A percentile compares a stretch with the other conserved stretches of the same genome.
Evolutionary conservation across 805 yeast species (phyloP).

Genomic region (Jamesozyma piceae): DNA sequence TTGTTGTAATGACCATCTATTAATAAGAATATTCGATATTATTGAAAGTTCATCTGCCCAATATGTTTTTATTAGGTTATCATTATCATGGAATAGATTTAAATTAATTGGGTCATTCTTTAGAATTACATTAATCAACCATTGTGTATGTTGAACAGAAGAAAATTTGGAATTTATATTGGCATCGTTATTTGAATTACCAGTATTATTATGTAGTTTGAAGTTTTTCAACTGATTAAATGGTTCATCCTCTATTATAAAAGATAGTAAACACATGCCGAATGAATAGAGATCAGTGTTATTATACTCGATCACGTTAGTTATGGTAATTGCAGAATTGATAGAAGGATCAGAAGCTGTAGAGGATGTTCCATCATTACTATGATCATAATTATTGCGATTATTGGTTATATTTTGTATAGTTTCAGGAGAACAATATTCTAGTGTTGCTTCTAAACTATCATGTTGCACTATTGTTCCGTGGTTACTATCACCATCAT

Average conservation of each 20-base stretch:
- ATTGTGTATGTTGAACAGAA: slow-evolving; percentile 15
- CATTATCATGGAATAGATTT: slow-evolving; percentile 6
- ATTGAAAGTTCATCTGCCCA: slow-evolving; percentile 9
- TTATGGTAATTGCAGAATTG: neutral
- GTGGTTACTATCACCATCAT: neutral
- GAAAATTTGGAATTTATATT: neutral
- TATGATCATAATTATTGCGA: neutral
- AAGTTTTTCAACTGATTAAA: slow-evolving; percentile 8
- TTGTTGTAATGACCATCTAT: slow-evolving; percentile 6
- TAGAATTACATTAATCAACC: slow-evolving; percentile 15
- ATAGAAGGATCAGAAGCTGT: neutral
- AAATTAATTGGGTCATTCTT: slow-evolving; percentile 14
- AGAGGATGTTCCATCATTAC: neutral
- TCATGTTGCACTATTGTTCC: neutral
- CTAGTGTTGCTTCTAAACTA: slow-evolving; percentile 12
- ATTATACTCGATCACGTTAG: neutral
- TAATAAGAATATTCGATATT: slow-evolving; percentile 6
- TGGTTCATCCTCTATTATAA: slow-evolving; percentile 15
- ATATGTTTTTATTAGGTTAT: neutral
- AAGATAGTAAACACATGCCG: slow-evolving; percentile 13
- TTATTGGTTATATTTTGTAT: neutral
- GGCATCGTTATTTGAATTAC: slow-evolving; percentile 2
- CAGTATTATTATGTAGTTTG: slow-evolving; percentile 2
- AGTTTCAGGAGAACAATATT: slow-evolving; percentile 18
- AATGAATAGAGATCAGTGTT: slow-evolving; percentile 14